phyloP scores from a whole-genome alignment of 768 basidiomycete genomes.

The Phanerodontia chrysosporium region DNA sequence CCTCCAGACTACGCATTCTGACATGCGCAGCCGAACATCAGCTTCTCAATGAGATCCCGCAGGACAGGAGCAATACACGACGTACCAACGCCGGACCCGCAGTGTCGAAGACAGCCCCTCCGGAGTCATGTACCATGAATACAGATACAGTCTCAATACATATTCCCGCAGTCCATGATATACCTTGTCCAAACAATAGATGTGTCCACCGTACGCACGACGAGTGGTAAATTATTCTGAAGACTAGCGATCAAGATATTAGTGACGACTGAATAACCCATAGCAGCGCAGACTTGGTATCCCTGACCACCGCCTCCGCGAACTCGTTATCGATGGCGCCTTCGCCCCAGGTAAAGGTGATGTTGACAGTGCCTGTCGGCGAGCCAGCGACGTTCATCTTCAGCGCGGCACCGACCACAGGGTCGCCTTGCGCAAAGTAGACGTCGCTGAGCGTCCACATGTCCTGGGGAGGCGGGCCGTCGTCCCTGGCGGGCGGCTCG shows the following conservation, averaged over 20 bases:
- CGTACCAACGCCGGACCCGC: not conserved
- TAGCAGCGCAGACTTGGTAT: not conserved
- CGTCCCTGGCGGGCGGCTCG: not conserved
- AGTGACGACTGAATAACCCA: not conserved
- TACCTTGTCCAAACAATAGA: not conserved
- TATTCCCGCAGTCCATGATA: not conserved
- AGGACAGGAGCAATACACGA: not conserved
- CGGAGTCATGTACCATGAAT: too few species aligned
- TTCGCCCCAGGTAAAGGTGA: not conserved
- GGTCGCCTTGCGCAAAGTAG: conserved; percentile 8
- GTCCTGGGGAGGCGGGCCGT: not conserved
- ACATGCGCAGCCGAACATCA: not conserved
- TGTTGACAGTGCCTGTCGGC: not conserved
- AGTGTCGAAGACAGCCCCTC: too few species aligned
- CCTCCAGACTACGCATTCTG: not conserved
- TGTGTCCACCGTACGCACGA: too few species aligned
- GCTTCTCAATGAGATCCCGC: not conserved
- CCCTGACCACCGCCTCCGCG: not conserved
- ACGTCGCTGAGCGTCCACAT: not conserved
- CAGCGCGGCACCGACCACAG: not conserved
- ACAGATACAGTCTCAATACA: not conserved
- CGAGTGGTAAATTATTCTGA: not conserved
- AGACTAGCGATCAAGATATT: not conserved
- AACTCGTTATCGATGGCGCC: not conserved
- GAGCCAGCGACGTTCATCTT: conserved; percentile 16